A percentile compares a stretch with the other conserved stretches of the same genome.
These are phyloP conservation scores for Neurospora sp. DNA, from an alignment of 495 filamentous ascomycete genomes.

Conservation along the genomic window DNA sequence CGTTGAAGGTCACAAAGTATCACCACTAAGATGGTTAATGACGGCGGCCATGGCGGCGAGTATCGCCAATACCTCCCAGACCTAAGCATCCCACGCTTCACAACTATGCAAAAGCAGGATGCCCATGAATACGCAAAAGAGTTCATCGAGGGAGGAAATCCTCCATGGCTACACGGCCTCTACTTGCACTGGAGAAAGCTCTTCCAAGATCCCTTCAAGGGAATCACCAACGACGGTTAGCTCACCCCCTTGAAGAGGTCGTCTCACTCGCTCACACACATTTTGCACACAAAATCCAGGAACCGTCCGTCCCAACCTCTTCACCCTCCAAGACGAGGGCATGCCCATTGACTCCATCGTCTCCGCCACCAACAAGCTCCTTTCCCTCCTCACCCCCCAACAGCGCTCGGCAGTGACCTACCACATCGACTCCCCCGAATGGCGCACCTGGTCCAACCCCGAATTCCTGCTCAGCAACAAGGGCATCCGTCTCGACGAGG, in stretches of 20 bases:
- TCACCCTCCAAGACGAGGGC: conserved; percentile 50
- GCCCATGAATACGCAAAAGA: conserved; percentile 52
- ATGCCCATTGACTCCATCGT: conserved; percentile 48
- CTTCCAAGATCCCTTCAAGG: conserved; percentile 58
- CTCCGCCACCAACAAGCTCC: conserved; percentile 32
- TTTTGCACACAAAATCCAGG: conserved; percentile 23
- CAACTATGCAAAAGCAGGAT: conserved; percentile 50
- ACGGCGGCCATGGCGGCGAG: conserved; percentile 4
- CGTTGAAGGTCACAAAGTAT: neutral
- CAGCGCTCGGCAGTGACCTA: conserved; percentile 40
- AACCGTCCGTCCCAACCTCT: conserved; percentile 44
- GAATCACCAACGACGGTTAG: conserved; percentile 58
- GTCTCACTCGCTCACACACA: neutral
- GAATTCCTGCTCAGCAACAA: conserved; percentile 55
- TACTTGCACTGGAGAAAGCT: conserved; percentile 58
- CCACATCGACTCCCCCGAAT: conserved; percentile 60
- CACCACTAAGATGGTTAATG: neutral
- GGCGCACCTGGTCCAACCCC: conserved; percentile 68
- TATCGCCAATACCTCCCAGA: conserved; percentile 46
- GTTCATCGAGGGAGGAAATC: conserved; percentile 47
- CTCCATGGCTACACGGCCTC: conserved; percentile 58
- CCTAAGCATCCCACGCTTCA: conserved; percentile 49
- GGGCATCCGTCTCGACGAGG: conserved; percentile 57
- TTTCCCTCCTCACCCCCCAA: conserved; percentile 32
- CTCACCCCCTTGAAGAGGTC: neutral